These are phyloP conservation scores for Epicoccum nigrum DNA, from an alignment of 2,329 filamentous ascomycete species.

Conservation along the genomic window DNA sequence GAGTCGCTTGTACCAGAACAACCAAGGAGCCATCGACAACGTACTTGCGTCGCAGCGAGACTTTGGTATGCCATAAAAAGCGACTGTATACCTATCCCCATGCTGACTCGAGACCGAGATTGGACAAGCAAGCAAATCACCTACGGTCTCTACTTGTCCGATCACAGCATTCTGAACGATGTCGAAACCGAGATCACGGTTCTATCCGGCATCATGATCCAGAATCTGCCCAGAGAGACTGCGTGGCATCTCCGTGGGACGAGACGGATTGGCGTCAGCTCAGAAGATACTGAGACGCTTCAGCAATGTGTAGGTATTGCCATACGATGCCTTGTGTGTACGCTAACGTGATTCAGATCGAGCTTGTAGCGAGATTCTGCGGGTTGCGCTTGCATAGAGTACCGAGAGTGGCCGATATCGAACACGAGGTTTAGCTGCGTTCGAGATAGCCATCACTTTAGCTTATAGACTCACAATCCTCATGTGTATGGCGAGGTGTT, in stretches of 20 bases:
- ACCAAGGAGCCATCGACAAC: constrained; percentile 50
- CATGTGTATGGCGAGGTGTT: too few relatives aligned
- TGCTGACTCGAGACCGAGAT: constrained; percentile 25
- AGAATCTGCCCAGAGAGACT: constrained; percentile 60
- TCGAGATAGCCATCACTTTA: too few relatives aligned
- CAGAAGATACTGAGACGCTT: constrained; percentile 52
- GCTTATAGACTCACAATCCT: too few relatives aligned
- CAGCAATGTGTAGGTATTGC: constrained; percentile 48
- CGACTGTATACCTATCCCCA: neutral
- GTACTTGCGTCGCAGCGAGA: constrained; percentile 54
- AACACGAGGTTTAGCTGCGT: constrained; percentile 35
- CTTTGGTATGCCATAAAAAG: constrained; percentile 41
- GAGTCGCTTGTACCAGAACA: constrained; percentile 61
- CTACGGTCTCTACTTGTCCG: constrained; percentile 64
- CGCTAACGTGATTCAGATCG: constrained; percentile 27
- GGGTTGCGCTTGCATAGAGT: constrained; percentile 34
- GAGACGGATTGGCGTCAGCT: constrained; percentile 55
- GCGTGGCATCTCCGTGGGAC: constrained; percentile 63
- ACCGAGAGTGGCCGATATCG: constrained; percentile 41
- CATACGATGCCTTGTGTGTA: neutral
- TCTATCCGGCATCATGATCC: constrained; percentile 62
- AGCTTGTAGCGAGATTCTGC: constrained; percentile 40
- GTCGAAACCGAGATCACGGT: constrained; percentile 63
- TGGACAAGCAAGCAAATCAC: constrained; percentile 63
- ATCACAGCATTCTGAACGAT: constrained; percentile 61